Evolutionary conservation across 164 flowering plant genomes (phyloP).

Genomic region (Sedum album): DNA sequence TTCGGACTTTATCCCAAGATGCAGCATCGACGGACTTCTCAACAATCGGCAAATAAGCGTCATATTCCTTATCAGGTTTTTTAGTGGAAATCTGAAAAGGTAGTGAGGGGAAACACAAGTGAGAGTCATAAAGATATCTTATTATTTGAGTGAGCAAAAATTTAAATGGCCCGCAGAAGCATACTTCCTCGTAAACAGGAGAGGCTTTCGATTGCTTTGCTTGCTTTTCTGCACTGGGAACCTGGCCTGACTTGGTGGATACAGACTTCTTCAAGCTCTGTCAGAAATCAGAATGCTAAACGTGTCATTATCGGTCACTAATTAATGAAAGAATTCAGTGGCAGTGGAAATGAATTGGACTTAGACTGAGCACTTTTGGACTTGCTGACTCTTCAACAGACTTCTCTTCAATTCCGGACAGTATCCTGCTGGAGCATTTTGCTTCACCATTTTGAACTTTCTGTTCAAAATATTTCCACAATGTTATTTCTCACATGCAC

Average conservation of each 20-base stretch:
- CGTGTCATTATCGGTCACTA: background rate
- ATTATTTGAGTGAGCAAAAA: background rate
- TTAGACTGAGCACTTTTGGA: slow-evolving; percentile 18
- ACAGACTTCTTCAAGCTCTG: background rate
- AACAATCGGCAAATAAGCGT: slow-evolving; percentile 18
- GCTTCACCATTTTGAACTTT: slow-evolving; percentile 41
- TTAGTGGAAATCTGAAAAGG: slow-evolving; percentile 13
- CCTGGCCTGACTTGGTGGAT: slow-evolving; percentile 3
- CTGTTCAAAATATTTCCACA: slow-evolving; percentile 18
- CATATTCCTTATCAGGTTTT: background rate
- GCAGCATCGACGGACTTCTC: slow-evolving; percentile 25
- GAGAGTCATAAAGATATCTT: background rate
- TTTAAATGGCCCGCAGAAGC: background rate
- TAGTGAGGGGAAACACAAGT: background rate
- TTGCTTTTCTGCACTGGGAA: background rate
- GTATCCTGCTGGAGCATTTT: slow-evolving; percentile 22
- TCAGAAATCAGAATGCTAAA: background rate
- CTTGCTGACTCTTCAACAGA: slow-evolving; percentile 21
- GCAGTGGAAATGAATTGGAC: background rate
- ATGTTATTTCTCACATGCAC: background rate
- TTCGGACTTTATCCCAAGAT: slow-evolving; percentile 19
- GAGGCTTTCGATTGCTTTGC: background rate
- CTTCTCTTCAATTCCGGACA: slow-evolving; percentile 21
- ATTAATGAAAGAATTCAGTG: background rate
- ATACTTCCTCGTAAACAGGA: background rate